Evolutionary conservation across 768 basidiomycete species (phyloP).

Genomic region (Hortiboletus flavorubellus): DNA sequence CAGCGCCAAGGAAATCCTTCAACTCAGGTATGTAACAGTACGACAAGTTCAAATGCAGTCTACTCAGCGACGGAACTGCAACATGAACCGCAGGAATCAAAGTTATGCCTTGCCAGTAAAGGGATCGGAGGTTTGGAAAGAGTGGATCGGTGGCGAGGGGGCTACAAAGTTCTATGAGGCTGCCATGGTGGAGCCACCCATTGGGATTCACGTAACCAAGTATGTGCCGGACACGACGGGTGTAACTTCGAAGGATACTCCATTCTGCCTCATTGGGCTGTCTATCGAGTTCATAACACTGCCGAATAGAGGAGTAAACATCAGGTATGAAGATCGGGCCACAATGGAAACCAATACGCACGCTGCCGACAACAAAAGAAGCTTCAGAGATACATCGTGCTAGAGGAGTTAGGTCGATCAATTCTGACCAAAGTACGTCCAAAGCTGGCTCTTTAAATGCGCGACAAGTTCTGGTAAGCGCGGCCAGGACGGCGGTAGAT

Average conservation of each 20-base stretch:
- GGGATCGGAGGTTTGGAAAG: constrained; percentile 1
- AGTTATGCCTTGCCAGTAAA: background rate
- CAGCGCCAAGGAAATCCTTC: background rate
- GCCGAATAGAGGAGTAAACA: background rate
- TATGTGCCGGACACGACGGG: background rate
- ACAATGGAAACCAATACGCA: background rate
- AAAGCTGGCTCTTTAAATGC: constrained; percentile 8
- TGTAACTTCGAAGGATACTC: constrained; percentile 2
- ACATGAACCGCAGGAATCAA: background rate
- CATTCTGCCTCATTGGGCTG: constrained; percentile 1
- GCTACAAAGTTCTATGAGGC: background rate
- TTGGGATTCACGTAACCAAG: background rate
- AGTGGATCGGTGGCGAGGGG: background rate
- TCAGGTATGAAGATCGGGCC: background rate
- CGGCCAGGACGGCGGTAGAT: background rate
- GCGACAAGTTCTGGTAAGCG: constrained; percentile 1
- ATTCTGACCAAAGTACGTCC: constrained; percentile 5
- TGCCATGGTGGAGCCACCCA: background rate
- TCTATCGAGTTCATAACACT: background rate
- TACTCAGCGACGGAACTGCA: background rate
- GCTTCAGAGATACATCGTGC: background rate
- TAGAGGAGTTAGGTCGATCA: background rate
- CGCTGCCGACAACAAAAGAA: background rate
- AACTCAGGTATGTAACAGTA: background rate
- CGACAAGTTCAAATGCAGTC: background rate